These are phyloP conservation scores for Monosporascus sp. DNA, from an alignment of 2,329 filamentous ascomycete genomes.

Conservation along the genomic window DNA sequence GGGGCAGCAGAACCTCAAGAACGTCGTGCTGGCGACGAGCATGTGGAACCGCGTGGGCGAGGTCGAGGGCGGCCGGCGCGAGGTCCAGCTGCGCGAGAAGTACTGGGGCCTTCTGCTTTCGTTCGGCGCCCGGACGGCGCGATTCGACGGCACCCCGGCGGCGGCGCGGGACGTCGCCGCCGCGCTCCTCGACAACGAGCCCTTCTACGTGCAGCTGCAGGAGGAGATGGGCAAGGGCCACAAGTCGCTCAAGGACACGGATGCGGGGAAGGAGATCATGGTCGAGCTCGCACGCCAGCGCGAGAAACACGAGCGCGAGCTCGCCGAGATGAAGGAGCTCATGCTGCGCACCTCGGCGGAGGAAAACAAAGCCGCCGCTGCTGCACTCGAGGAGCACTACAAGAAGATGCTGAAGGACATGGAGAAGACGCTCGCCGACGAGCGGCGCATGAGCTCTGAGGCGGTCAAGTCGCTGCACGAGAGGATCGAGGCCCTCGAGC, in stretches of 20 bases:
- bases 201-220: conserved; percentile 62
- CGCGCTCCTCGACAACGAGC: conserved; percentile 50
- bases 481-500: conserved; percentile 19
- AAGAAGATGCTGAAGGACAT: conserved; percentile 16
- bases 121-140: conserved; percentile 21
- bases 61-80: conserved; percentile 17
- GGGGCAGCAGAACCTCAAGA: conserved; percentile 32
- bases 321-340: conserved; percentile 48
- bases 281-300: conserved; percentile 51
- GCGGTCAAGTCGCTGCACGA: conserved; percentile 16
- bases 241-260: conserved; percentile 41
- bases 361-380: conserved; percentile 17
- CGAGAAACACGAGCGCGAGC: conserved; percentile 53
- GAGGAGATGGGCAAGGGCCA: conserved; percentile 57
- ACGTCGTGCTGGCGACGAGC: conserved; percentile 36
- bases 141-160: conserved; percentile 17
- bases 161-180: conserved; percentile 16
- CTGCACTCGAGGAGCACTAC: conserved; percentile 22
- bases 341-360: conserved; percentile 17
- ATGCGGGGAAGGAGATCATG: conserved; percentile 47
- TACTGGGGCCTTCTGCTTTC: conserved; percentile 32
- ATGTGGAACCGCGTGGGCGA: conserved; percentile 34
- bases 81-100: conserved; percentile 28
- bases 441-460: conserved; percentile 22
- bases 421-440: conserved; percentile 19